Evolutionary conservation across 257 asterid species (phyloP).

Genomic region (Cruciata laevipes): DNA sequence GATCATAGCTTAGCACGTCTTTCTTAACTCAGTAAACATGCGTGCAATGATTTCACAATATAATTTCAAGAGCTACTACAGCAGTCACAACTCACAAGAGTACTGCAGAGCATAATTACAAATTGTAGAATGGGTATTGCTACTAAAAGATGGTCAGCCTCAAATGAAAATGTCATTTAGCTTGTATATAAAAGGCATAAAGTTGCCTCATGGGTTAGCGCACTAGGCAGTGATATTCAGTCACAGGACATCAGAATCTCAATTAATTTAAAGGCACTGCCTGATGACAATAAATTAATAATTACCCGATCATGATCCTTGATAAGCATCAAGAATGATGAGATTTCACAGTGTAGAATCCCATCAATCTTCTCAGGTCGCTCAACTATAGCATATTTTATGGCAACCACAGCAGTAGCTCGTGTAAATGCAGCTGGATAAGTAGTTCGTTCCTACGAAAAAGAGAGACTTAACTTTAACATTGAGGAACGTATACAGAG

Average conservation of each 20-base stretch:
- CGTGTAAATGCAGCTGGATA: slow-evolving; percentile 88
- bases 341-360: slow-evolving; percentile 72
- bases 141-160: background rate
- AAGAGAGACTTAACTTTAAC: slow-evolving; percentile 15
- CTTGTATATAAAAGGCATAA: background rate
- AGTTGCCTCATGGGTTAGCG: background rate
- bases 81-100: background rate
- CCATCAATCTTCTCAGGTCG: slow-evolving; percentile 93
- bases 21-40: background rate
- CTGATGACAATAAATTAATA: background rate
- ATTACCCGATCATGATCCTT: slow-evolving; percentile 88
- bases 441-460: slow-evolving; percentile 70
- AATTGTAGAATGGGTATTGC: background rate
- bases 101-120: background rate
- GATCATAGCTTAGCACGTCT: background rate
- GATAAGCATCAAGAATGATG: slow-evolving; percentile 90
- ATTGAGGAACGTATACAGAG: background rate
- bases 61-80: background rate
- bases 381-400: slow-evolving; percentile 91
- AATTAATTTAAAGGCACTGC: too few species aligned
- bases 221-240: background rate
- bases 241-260: too few species aligned
- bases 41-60: background rate
- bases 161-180: background rate
- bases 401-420: slow-evolving; percentile 93